Base-by-base conservation (phyloP, 441 rosid species). In the Adansonia grandidieri region DNA sequence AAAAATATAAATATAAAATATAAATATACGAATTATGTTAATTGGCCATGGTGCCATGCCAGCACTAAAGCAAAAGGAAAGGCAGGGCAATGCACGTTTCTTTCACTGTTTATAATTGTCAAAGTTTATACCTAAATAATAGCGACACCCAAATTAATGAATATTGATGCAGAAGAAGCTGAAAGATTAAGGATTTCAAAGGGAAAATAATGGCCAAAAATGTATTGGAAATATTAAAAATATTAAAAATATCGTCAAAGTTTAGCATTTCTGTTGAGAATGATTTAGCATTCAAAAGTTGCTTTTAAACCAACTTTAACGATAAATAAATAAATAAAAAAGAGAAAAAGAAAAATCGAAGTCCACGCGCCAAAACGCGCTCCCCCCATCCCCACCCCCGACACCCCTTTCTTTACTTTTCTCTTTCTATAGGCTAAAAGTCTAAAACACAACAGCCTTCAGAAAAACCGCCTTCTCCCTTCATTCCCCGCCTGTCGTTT, bases 391-490 rank as follows among this genome's bases (percentile, higher is more conserved):
- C 37, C 37, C 37, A 32, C 37, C 37, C 37, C 37, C 37, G 40
- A 22, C 24, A 4, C 19, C 64, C 40, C 3, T 22, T 60, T 20
- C 64, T 60, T 60, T 10, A 32, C 22, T 60, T 22, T 10, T 4
- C 37, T 60, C 37, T 9, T 14, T 4, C 11, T 32, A 60, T 73
- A 19, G 40, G 19, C 17, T n/a, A 44, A 2, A 37, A 15, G 32
- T 54, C 67, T 62, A 61, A 53, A 74, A 64, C 81, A 45, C 82
- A 70, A 64, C 80, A 50, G 79, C 74, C 73, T 73, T 76, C 20
- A 58, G 64, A 51, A 83, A 84, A 82, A 80, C 86, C 81, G 81
- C 82, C 88, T 80, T 63, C 86, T 73, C 83, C 60, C 82, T 75
- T 82, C 86, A 6, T 84, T 79, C 83, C 48, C 37, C 77, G 81